phyloP scores from a whole-genome alignment of 352 stramenopile species.

The Globisporangium recalcitrans region DNA sequence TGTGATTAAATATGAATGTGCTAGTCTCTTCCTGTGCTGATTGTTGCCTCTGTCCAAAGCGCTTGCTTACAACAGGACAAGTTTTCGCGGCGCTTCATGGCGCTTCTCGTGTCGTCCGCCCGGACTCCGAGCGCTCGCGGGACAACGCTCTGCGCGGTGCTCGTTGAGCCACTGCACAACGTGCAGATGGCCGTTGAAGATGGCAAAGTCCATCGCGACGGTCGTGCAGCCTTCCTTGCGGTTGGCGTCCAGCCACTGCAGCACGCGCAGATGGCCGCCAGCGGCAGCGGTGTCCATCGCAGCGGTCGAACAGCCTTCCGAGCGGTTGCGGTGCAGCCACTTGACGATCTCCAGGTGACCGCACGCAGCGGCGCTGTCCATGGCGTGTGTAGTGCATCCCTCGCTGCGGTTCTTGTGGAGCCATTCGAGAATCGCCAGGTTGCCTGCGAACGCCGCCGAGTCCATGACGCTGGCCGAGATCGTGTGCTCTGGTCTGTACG shows the following conservation, averaged over 20 bases:
- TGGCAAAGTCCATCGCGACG: slow-evolving; percentile 18
- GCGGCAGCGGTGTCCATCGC: slow-evolving; percentile 60
- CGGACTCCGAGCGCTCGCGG: background rate
- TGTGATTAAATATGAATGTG: slow-evolving; percentile 8
- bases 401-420: slow-evolving; percentile 49
- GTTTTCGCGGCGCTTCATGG: background rate
- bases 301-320: slow-evolving; percentile 49
- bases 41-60: background rate
- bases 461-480: slow-evolving; percentile 54
- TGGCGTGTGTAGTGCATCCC: slow-evolving; percentile 51
- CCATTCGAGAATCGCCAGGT: slow-evolving; percentile 49
- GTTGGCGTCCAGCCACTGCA: slow-evolving; percentile 51
- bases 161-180: slow-evolving; percentile 23
- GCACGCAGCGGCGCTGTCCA: slow-evolving; percentile 52
- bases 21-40: background rate
- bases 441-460: slow-evolving; percentile 56
- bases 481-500: slow-evolving; percentile 24
- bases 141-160: slow-evolving; percentile 1
- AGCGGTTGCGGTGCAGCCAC: slow-evolving; percentile 50
- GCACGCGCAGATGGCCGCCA: slow-evolving; percentile 43
- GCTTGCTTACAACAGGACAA: background rate
- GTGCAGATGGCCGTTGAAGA: slow-evolving; percentile 20
- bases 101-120: background rate
- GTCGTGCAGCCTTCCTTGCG: slow-evolving; percentile 46
- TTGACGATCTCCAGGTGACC: slow-evolving; percentile 49